Conservation (phyloP, 805 yeast species). For the Kluyveromyces dobzhanskii region DNA sequence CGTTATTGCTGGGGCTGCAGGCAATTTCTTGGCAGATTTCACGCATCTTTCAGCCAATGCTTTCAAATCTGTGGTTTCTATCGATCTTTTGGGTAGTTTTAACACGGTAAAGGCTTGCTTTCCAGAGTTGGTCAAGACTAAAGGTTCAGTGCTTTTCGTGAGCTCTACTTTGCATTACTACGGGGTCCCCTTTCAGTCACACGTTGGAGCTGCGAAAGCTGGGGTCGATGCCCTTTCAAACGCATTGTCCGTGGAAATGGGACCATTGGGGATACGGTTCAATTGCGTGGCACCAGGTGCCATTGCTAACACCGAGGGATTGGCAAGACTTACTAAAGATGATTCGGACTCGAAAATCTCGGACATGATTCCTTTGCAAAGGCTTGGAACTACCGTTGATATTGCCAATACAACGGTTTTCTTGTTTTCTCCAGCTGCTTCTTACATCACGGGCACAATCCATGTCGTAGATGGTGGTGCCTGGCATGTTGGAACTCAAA, state of each 20-base stretch:
- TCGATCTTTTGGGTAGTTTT: constrained; percentile 82
- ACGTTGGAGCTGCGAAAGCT: constrained; percentile 93
- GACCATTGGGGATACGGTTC: constrained; percentile 77
- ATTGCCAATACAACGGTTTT: constrained; percentile 84
- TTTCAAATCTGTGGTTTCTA: constrained; percentile 77
- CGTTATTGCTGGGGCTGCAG: constrained; percentile 95
- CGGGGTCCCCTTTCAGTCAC: constrained; percentile 83
- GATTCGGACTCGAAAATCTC: constrained; percentile 34
- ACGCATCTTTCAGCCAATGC: constrained; percentile 76
- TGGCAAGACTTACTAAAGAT: constrained; percentile 47
- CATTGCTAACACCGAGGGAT: constrained; percentile 81
- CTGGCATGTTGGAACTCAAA: constrained; percentile 65
- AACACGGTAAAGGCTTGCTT: constrained; percentile 82
- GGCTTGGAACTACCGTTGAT: constrained; percentile 64
- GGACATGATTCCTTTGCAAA: constrained; percentile 45
- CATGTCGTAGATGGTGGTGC: constrained; percentile 84
- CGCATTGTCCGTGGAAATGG: constrained; percentile 82
- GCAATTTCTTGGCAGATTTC: constrained; percentile 79
- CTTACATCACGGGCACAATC: constrained; percentile 67
- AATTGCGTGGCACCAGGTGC: constrained; percentile 92
- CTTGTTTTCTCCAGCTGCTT: constrained; percentile 75
- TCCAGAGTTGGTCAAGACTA: constrained; percentile 51
- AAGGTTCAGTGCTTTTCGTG: constrained; percentile 71
- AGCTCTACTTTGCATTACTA: constrained; percentile 85
- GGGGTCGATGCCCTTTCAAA: constrained; percentile 85